Conservation (phyloP, 176 grass and related monocot species). For the Oryza officinalis region DNA sequence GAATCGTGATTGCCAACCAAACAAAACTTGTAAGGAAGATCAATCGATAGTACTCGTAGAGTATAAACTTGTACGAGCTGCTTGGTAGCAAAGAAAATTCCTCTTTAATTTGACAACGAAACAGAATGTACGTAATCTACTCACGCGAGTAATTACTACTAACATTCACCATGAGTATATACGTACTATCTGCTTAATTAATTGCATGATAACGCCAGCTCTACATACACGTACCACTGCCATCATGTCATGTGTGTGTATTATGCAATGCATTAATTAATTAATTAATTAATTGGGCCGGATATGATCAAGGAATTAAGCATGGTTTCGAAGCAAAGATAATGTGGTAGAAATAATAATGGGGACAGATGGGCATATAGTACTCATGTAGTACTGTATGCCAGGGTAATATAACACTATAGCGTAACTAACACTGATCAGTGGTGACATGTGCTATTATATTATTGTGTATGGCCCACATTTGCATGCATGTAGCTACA, state of each 20-base stretch:
- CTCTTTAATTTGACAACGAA: constrained; percentile 6
- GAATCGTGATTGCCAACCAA: not conserved
- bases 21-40: not conserved
- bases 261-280: not conserved
- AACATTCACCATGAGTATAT: not conserved
- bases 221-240: not conserved
- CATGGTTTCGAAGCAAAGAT: not conserved
- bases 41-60: not conserved
- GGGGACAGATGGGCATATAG: not conserved
- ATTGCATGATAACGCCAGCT: not conserved
- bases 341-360: not conserved
- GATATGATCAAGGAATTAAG: not conserved
- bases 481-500: not conserved
- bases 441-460: not conserved
- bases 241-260: not conserved
- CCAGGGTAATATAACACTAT: not conserved
- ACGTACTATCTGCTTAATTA: not conserved
- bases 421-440: not conserved
- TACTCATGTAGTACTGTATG: not conserved
- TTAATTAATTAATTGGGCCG: not conserved
- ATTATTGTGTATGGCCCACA: not conserved
- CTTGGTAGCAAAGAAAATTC: not conserved
- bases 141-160: not conserved
- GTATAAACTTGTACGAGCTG: not conserved
- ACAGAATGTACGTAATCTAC: not conserved